phyloP scores from a whole-genome alignment of 163 green algal species.

The Coccomyxa subellipsoidea region DNA sequence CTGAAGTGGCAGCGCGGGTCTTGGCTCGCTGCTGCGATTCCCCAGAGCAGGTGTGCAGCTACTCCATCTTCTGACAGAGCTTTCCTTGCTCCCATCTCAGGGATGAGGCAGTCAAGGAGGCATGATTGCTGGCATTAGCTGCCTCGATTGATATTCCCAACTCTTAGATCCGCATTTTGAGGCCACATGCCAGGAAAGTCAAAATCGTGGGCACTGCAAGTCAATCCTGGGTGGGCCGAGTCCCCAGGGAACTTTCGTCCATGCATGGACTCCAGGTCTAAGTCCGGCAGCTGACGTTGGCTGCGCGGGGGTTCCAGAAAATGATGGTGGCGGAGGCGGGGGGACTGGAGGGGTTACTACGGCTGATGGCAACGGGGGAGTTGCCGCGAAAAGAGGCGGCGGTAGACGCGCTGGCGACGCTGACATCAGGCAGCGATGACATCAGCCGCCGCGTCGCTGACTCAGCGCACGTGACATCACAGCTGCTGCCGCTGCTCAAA shows the following conservation, averaged over 20 bases:
- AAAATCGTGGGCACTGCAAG: no score
- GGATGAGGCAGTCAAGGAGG: no score
- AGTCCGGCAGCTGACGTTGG: no score
- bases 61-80: not conserved
- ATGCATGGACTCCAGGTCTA: no score
- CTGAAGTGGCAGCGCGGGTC: slow-evolving; percentile 26
- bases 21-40: slow-evolving; percentile 34
- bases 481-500: not conserved
- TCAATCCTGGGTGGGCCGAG: no score
- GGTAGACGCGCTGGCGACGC: slow-evolving; percentile 32
- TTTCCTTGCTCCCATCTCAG: not conserved
- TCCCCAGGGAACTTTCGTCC: no score
- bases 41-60: slow-evolving; percentile 17
- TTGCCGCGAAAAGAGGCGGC: slow-evolving; percentile 36
- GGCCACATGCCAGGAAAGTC: no score
- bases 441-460: not conserved
- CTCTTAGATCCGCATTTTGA: no score
- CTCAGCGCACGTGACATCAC: not conserved
- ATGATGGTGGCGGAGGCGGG: slow-evolving; percentile 22
- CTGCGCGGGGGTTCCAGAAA: no score
- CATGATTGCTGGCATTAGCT: no score
- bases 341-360: slow-evolving; percentile 31
- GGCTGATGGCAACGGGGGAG: slow-evolving; percentile 18
- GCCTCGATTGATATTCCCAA: no score
- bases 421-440: slow-evolving; percentile 17